A percentile compares a stretch with the other conserved stretches of the same genome.
These are phyloP conservation scores for Pascua sp. DNA, from an alignment of 1,284 basidiomycete genomes.

Conservation along the genomic window DNA sequence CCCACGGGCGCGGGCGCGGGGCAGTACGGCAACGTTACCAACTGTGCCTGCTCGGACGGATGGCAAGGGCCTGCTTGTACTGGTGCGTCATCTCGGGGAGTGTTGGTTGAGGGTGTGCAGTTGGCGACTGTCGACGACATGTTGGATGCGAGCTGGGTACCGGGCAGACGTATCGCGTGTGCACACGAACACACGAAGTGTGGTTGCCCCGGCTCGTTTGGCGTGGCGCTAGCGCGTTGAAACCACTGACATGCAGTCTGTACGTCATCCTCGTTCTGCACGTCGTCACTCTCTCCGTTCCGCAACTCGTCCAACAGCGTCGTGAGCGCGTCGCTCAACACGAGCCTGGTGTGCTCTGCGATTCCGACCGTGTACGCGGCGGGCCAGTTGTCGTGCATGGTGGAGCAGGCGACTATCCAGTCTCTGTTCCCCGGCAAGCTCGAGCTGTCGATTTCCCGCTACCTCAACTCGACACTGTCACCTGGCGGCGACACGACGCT, in stretches of 20 bases:
- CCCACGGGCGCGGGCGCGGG: conserved; percentile 43
- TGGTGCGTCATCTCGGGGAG: conserved; percentile 31
- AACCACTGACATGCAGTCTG: conserved; percentile 25
- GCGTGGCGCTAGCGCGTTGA: neutral
- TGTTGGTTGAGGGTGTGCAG: neutral
- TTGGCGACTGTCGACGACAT: neutral
- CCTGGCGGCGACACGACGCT: conserved; percentile 51
- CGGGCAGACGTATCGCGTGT: too few relatives aligned
- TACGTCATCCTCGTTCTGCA: conserved; percentile 27
- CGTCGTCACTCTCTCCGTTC: conserved; percentile 13
- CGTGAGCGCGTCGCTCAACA: conserved; percentile 19
- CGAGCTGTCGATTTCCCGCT: conserved; percentile 71
- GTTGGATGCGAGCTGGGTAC: too few relatives aligned
- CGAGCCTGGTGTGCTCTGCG: conserved; percentile 27
- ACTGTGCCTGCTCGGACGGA: conserved; percentile 64
- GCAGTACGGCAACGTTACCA: conserved; percentile 55
- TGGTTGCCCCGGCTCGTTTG: too few relatives aligned
- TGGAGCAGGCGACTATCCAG: conserved; percentile 73
- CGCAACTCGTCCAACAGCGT: neutral
- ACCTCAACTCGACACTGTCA: conserved; percentile 63
- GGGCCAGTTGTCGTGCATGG: conserved; percentile 36
- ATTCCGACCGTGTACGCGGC: conserved; percentile 32
- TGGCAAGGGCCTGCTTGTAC: conserved; percentile 78
- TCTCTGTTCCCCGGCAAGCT: conserved; percentile 64
- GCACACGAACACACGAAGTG: too few relatives aligned